A percentile compares a stretch with the other conserved stretches of the same genome.
phyloP scores from a whole-genome alignment of 2,329 filamentous ascomycete genomes.

The Diaporthe vexans region DNA sequence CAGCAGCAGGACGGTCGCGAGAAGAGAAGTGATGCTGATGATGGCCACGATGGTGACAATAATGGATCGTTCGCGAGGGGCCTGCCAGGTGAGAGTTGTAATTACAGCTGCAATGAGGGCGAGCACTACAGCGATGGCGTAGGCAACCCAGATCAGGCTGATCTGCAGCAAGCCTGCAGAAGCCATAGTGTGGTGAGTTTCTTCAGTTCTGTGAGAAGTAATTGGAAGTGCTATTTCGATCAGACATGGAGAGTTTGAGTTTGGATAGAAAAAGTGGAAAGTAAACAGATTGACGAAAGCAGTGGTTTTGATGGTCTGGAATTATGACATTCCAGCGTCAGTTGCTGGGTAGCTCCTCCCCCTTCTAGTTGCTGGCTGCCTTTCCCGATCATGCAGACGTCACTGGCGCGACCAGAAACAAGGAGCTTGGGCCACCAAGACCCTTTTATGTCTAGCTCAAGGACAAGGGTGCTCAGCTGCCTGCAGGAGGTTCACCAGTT shows the following conservation, averaged over 20 bases:
- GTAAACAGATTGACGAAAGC: neutral
- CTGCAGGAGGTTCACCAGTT: constrained; percentile 12
- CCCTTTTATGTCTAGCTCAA: neutral
- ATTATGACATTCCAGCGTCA: constrained; percentile 25
- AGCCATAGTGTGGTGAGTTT: constrained; percentile 37
- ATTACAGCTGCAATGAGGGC: constrained; percentile 83
- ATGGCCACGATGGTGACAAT: constrained; percentile 88
- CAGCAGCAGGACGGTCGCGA: constrained; percentile 92
- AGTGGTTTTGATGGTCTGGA: neutral
- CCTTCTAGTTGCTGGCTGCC: neutral
- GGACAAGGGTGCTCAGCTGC: constrained; percentile 9
- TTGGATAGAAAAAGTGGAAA: neutral
- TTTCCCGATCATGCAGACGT: constrained; percentile 26
- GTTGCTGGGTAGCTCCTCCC: constrained; percentile 21
- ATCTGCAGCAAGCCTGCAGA: constrained; percentile 79
- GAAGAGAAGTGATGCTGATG: constrained; percentile 85
- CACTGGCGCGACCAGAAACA: constrained; percentile 33
- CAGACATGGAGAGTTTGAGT: neutral
- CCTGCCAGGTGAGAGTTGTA: constrained; percentile 93
- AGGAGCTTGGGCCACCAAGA: constrained; percentile 42
- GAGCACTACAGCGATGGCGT: constrained; percentile 84
- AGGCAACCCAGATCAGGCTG: constrained; percentile 94
- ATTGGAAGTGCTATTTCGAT: neutral
- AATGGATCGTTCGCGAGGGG: constrained; percentile 85
- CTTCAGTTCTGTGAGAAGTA: neutral